A percentile compares a stretch with the other conserved stretches of the same genome.
Conservation (phyloP, 805 yeast genomes). For the Saccharomyces jurei region DNA sequence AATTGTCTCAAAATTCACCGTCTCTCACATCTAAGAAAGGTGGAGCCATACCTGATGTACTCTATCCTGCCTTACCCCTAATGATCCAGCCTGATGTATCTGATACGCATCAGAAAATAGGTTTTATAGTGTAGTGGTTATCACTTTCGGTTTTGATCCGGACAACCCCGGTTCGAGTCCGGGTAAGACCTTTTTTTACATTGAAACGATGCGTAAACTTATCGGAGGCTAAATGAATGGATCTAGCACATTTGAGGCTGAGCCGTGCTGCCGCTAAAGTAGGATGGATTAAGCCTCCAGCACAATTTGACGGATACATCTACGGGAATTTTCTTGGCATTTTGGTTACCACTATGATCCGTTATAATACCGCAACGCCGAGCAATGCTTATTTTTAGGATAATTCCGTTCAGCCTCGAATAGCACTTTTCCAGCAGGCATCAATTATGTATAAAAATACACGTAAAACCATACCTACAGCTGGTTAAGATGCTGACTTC, state of each 20-base stretch:
- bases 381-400: not conserved
- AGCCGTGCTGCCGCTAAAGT: not conserved
- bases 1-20: no score
- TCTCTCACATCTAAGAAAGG: no score
- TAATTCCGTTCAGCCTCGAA: not conserved
- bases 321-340: not conserved
- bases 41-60: no score
- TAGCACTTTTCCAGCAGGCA: not conserved
- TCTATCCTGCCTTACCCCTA: no score
- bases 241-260: not conserved
- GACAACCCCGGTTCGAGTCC: conserved; percentile 80
- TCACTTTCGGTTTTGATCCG: conserved; percentile 78
- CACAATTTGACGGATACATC: not conserved
- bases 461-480: not conserved
- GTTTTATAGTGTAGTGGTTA: conserved; percentile 66
- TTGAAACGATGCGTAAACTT: not conserved
- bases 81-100: no score
- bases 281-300: not conserved
- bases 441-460: not conserved
- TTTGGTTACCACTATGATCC: not conserved
- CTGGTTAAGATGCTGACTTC: not conserved
- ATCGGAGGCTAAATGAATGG: not conserved
- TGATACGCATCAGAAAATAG: not conserved
- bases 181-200: conserved; percentile 53
- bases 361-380: not conserved